A percentile compares a stretch with the other conserved stretches of the same genome.
phyloP scores from a whole-genome alignment of 805 yeast genomes.

The Nakazawaea ishiwadae region DNA sequence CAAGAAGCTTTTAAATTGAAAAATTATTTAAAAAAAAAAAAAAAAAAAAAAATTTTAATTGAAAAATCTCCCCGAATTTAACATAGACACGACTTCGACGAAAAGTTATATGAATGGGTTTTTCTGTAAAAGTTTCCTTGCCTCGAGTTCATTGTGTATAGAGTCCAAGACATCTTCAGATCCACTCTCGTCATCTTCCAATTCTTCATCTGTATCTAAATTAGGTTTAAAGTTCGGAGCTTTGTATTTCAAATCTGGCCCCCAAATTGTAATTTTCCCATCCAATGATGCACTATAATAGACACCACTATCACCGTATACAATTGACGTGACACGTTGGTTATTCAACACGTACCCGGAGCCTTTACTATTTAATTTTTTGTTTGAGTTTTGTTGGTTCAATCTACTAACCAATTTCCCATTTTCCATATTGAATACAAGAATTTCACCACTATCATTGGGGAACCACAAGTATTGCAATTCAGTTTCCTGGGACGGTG shows the following conservation, averaged over 20 bases:
- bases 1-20: not conserved
- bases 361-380: slow-evolving; percentile 12
- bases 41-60: not conserved
- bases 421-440: slow-evolving; percentile 51
- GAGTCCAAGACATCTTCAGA: slow-evolving; percentile 19
- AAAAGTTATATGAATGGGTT: slow-evolving; percentile 6
- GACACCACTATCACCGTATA: slow-evolving; percentile 38
- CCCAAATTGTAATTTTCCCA: slow-evolving; percentile 63
- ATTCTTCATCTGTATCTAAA: not conserved
- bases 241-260: slow-evolving; percentile 23
- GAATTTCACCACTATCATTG: slow-evolving; percentile 69
- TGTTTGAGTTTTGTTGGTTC: slow-evolving; percentile 36
- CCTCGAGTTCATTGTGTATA: slow-evolving; percentile 26
- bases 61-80: not conserved
- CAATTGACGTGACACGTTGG: slow-evolving; percentile 46
- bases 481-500: slow-evolving; percentile 47
- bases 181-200: not conserved
- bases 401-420: slow-evolving; percentile 62
- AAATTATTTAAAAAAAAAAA: not conserved
- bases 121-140: slow-evolving; percentile 9
- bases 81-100: too few species aligned
- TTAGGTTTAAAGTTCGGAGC: slow-evolving; percentile 15
- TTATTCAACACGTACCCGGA: slow-evolving; percentile 3
- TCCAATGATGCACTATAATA: slow-evolving; percentile 62
- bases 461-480: slow-evolving; percentile 62